phyloP scores from a whole-genome alignment of 306 rosid species.

The Citrullus mucosospermus region DNA sequence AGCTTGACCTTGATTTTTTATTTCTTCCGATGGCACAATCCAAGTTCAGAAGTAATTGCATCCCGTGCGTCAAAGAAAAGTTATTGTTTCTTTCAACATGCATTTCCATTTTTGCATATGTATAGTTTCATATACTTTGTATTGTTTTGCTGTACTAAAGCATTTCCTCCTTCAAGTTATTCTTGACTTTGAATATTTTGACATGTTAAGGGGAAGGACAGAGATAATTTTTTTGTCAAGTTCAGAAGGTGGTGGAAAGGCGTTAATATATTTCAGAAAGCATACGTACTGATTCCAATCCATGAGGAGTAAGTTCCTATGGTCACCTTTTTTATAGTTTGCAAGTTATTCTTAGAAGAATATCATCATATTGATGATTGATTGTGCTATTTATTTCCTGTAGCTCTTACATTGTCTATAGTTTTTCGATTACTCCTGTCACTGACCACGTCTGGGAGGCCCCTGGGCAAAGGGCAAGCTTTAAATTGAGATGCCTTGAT shows the following conservation, averaged over 20 bases:
- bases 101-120: neutral
- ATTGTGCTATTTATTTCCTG: neutral
- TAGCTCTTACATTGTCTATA: neutral
- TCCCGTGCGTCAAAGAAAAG: neutral
- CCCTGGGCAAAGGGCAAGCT: neutral
- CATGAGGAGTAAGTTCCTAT: slow-evolving; percentile 59
- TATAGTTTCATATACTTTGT: neutral
- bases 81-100: neutral
- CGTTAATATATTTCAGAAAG: slow-evolving; percentile 78
- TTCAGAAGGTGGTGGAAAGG: slow-evolving; percentile 99
- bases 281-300: slow-evolving; percentile 76
- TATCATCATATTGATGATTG: neutral
- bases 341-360: neutral
- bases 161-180: neutral
- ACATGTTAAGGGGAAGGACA: slow-evolving; percentile 41
- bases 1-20: neutral
- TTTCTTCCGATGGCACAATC: neutral
- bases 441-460: neutral
- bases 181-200: slow-evolving; percentile 22
- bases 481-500: neutral
- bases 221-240: slow-evolving; percentile 44
- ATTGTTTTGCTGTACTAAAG: neutral
- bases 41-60: neutral
- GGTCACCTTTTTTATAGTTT: neutral
- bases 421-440: neutral